A percentile compares a stretch with the other conserved stretches of the same genome.
Evolutionary conservation across 148 eudicot species (phyloP).

Genomic region (Dianthus caryophyllus): DNA sequence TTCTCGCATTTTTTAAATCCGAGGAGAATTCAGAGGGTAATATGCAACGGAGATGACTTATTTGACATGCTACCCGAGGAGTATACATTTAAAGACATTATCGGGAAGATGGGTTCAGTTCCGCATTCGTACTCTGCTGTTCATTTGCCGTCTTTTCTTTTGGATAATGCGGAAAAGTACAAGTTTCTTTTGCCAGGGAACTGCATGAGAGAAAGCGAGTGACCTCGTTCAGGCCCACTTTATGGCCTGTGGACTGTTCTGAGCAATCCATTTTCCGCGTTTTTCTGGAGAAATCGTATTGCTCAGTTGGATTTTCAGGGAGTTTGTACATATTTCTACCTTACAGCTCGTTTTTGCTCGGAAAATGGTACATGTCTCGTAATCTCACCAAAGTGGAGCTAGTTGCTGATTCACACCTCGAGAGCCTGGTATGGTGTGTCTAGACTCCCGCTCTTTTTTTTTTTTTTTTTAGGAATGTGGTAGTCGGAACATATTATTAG

Average conservation of each 20-base stretch:
- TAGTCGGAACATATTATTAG: too few relatives aligned
- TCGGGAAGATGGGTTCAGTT: slow-evolving; percentile 70
- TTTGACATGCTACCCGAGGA: slow-evolving; percentile 81
- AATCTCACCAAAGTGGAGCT: slow-evolving; percentile 5
- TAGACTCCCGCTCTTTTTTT: slow-evolving; percentile 15
- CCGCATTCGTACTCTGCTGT: slow-evolving; percentile 76
- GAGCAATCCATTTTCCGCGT: slow-evolving; percentile 23
- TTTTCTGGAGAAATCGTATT: slow-evolving; percentile 23
- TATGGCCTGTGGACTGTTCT: slow-evolving; percentile 4
- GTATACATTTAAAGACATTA: slow-evolving; percentile 61
- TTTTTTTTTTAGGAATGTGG: slow-evolving; percentile 9
- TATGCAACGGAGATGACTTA: slow-evolving; percentile 64
- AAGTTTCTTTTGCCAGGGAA: slow-evolving; percentile 67
- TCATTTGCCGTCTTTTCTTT: slow-evolving; percentile 58
- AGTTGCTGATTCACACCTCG: slow-evolving; percentile 4
- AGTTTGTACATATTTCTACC: slow-evolving; percentile 31
- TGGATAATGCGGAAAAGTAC: slow-evolving; percentile 58
- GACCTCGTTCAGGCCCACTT: slow-evolving; percentile 12
- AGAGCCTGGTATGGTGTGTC: slow-evolving; percentile 23
- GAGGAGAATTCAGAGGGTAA: slow-evolving; percentile 24
- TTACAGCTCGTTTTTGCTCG: slow-evolving; percentile 20
- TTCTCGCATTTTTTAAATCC: slow-evolving; percentile 46
- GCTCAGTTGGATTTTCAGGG: slow-evolving; percentile 26
- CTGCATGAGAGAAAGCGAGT: slow-evolving; percentile 58
- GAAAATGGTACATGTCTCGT: slow-evolving; percentile 21